Base-by-base conservation (phyloP, 495 filamentous ascomycete species). In the Pyrenula aspistea region DNA sequence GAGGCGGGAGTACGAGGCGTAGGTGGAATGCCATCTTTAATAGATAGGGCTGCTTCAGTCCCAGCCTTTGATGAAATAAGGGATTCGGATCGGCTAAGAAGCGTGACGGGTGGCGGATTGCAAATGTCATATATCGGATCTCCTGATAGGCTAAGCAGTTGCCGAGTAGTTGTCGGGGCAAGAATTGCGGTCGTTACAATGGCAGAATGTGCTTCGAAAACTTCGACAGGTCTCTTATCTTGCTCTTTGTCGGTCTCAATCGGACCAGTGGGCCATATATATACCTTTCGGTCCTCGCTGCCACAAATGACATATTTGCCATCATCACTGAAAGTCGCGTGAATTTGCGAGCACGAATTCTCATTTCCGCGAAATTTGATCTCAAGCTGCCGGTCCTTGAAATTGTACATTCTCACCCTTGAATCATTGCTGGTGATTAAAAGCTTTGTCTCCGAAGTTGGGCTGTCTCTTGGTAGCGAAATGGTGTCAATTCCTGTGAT, bases 361-460 rank as follows among this genome's bases (percentile, higher is more conserved):
- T 91, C 87, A 63, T 96, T 89, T 2, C 92, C 94, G 61, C 89
- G 90, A 61, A 95, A 88, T 65, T 97, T 99, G 57, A 87, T 78
- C 59, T 96, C 88, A 1, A 97, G 72, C 10, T 75, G 79, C 63
- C 94, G 91, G 63, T 93, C 88, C 21, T 83, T 78, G 59, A 95
- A 73, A 68, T 88, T 90, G 71, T 97, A 97, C 22, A 96, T 75
- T 2, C 93, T 82, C n/a, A 97, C 83, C 3, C 94, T 83, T 2
- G 91, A 96, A 65, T 99, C 93, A 62, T 96, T 97, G 63, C 91
- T 96, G 0, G 90, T 95, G 55, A 99, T 83, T 12, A 99, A 73
- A 22, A 99, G 67, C 63, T 93, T 95, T 47, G 90, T 78, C 42
- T 92, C 88, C 0, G 83, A 84, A 12, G 83, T 81, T n/a, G 73